Conservation (phyloP, 2,329 filamentous ascomycete species). For the Cladophialophora psammophila region DNA sequence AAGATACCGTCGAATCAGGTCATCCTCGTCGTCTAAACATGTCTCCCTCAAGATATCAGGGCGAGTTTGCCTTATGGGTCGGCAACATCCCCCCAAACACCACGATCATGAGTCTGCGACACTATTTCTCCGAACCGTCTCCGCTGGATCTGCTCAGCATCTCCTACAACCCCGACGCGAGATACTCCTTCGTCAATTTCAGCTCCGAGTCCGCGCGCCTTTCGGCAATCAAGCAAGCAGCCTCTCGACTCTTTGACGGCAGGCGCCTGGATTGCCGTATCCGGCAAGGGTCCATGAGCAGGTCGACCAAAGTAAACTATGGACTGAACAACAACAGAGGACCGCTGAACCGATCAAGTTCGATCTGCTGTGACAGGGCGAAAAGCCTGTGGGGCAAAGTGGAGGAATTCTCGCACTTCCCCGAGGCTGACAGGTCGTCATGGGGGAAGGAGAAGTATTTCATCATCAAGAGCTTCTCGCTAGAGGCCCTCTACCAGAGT, state of each 20-base stretch:
- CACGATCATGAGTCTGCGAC: slow-evolving; percentile 30
- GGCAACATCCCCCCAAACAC: slow-evolving; percentile 33
- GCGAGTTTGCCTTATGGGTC: slow-evolving; percentile 32
- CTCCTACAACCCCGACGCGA: slow-evolving; percentile 34
- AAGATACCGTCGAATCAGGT: neutral
- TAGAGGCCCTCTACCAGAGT: slow-evolving; percentile 32
- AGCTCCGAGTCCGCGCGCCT: slow-evolving; percentile 21
- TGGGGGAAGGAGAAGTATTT: slow-evolving; percentile 32
- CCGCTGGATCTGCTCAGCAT: slow-evolving; percentile 29
- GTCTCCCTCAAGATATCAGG: slow-evolving; percentile 15
- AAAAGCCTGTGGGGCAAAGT: slow-evolving; percentile 22
- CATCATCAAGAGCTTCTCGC: slow-evolving; percentile 33
- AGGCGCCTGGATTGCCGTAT: slow-evolving; percentile 34
- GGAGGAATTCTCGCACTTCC: slow-evolving; percentile 28
- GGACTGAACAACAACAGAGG: slow-evolving; percentile 14
- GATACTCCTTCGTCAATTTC: slow-evolving; percentile 36
- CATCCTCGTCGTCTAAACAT: neutral
- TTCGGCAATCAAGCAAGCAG: slow-evolving; percentile 29
- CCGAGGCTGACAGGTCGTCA: slow-evolving; percentile 26
- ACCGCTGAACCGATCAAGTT: neutral
- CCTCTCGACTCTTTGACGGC: slow-evolving; percentile 27
- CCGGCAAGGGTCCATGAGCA: slow-evolving; percentile 22
- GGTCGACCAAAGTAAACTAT: slow-evolving; percentile 36
- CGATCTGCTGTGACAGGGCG: slow-evolving; percentile 16
- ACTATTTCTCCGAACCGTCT: slow-evolving; percentile 28